Evolutionary conservation across 371 early-diverging fungal genomes (phyloP).

Genomic region (Dinochytrium kinnereticum): DNA sequence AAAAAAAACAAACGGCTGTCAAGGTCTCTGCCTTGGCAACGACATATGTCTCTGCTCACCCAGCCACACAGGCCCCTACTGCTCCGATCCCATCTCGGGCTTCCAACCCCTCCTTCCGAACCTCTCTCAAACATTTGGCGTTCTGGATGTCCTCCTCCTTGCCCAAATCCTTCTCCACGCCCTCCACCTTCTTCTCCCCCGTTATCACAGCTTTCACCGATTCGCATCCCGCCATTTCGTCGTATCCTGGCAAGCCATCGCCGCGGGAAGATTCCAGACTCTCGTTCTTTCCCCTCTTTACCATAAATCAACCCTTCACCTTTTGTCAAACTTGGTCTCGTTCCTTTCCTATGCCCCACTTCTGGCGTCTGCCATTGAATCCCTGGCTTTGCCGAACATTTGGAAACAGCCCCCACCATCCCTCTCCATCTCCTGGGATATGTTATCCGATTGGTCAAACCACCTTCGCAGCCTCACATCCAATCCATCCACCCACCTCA

Average conservation of each 20-base stretch:
- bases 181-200: conserved; percentile 15
- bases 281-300: conserved; percentile 8
- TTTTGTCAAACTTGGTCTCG: conserved; percentile 5
- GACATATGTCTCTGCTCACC: conserved; percentile 19
- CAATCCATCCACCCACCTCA: background rate
- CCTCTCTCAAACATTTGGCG: background rate
- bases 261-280: conserved; percentile 2
- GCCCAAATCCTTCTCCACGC: background rate
- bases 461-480: background rate
- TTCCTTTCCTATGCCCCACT: conserved; percentile 17
- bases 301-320: conserved; percentile 5
- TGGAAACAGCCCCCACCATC: background rate
- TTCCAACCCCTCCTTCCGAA: background rate
- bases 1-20: too few relatives aligned
- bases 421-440: background rate
- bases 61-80: conserved; percentile 8
- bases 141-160: conserved; percentile 13
- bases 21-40: conserved; percentile 14
- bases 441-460: background rate
- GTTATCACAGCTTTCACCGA: background rate
- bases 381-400: background rate
- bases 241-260: conserved; percentile 11
- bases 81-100: conserved; percentile 1
- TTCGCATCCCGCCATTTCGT: conserved; percentile 1
- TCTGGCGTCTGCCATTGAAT: background rate